These are phyloP conservation scores for Cornus suecica DNA, from an alignment of 148 eudicot genomes.

Conservation along the genomic window DNA sequence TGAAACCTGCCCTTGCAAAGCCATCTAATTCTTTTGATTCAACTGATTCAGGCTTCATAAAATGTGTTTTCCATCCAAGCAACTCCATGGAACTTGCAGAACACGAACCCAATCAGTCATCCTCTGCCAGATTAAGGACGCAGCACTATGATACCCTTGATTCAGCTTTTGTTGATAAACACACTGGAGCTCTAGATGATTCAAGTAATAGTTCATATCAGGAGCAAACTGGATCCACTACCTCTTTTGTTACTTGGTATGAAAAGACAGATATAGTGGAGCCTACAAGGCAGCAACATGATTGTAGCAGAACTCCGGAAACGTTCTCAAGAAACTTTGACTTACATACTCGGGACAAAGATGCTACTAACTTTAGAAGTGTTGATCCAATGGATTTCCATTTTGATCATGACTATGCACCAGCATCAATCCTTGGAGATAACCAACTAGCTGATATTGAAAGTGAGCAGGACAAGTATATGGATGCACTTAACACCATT, in stretches of 20 bases:
- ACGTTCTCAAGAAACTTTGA: constrained; percentile 13
- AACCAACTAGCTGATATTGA: constrained; percentile 51
- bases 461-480: constrained; percentile 64
- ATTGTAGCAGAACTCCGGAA: constrained; percentile 19
- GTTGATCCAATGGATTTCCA: constrained; percentile 11
- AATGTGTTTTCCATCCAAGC: constrained; percentile 43
- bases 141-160: constrained; percentile 20
- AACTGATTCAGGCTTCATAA: constrained; percentile 36
- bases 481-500: constrained; percentile 75
- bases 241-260: constrained; percentile 52
- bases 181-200: constrained; percentile 20
- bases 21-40: constrained; percentile 41
- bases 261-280: constrained; percentile 51
- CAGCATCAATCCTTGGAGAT: constrained; percentile 1
- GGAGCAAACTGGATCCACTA: constrained; percentile 30
- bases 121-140: constrained; percentile 24
- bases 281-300: constrained; percentile 18
- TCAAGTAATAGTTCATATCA: constrained; percentile 16
- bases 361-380: constrained; percentile 14
- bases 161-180: constrained; percentile 28
- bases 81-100: constrained; percentile 29
- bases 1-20: constrained; percentile 44
- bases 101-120: constrained; percentile 21
- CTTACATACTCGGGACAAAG: constrained; percentile 19
- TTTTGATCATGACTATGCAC: constrained; percentile 20